Evolutionary conservation across 2,329 filamentous ascomycete species (phyloP), one percentile per base, ranked within the genome.

Genomic region (Fusarium keratoplasticum): DNA sequence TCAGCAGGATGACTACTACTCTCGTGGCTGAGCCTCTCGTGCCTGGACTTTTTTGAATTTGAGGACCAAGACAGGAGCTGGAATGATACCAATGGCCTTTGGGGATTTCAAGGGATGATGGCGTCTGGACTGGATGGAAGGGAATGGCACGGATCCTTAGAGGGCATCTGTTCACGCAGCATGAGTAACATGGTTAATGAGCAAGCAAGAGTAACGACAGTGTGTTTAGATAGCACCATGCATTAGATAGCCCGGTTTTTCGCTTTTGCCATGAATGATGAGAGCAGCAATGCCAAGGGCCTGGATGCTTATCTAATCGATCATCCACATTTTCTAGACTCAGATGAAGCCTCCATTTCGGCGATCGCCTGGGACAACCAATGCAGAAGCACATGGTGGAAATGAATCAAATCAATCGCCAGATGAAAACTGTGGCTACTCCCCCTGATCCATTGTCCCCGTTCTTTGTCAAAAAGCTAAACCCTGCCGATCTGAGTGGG

Each of bases 1-100:
- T 71, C 82, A 85, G 78, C 86, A 88, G 76, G 84, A 87, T n/a
- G 83, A 84, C 6, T 90, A 90, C 74, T 90, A 89, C 79, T 70
- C 78, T 22, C 77, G 77, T 58, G 76, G 77, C 22, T 78, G 50
- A 74, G 20, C 16, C 42, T 5, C 14, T 52, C 29, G 22, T n/a
- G 11, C n/a, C 16, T 54, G 20, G 9, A 5, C 35, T 35, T 44
- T 35, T 63, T 50, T 63, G 14, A 42, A 18, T 33, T 22, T 47
- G 27, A 58, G 38, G n/a, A 25, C 29, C 16, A 42, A 36, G 29
- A 66, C 22, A 50, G 35, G 61, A 67, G 42, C 22, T 44, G 61
- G 50, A 57, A 75, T 65, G 72, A 70, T 73, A 73, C 72, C 54
- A 70, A 71, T 54, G 72, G 29, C 61, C 20, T 38, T 60, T 50